These are phyloP conservation scores for barley (Hordeum vulgare) DNA, from an alignment of 176 grass and related monocot genomes.

Conservation along the genomic window DNA sequence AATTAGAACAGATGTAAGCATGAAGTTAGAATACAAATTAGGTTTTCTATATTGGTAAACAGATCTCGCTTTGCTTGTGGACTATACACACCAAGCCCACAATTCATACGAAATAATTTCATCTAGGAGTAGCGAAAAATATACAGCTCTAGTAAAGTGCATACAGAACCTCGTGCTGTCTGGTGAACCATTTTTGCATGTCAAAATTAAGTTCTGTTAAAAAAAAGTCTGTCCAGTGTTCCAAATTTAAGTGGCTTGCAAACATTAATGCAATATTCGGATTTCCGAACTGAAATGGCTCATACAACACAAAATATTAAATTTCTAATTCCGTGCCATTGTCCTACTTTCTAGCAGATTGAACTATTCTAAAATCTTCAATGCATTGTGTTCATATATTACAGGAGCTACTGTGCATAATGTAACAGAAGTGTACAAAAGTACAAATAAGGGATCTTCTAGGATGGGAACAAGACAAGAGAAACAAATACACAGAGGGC, in stretches of 20 bases:
- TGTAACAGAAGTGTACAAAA: background rate
- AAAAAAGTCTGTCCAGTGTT: background rate
- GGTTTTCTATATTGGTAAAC: background rate
- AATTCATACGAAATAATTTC: conserved; percentile 11
- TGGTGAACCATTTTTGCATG: background rate
- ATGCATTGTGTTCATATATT: background rate
- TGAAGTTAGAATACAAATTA: background rate
- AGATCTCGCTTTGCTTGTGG: background rate
- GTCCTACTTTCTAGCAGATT: conserved; percentile 8
- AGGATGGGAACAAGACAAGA: background rate
- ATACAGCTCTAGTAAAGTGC: background rate
- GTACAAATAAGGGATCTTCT: background rate
- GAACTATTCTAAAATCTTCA: background rate
- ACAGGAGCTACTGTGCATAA: background rate
- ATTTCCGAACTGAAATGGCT: background rate
- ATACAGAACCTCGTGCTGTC: background rate
- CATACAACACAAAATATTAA: background rate
- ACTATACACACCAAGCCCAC: background rate
- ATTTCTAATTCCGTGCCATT: background rate
- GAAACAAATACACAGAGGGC: background rate
- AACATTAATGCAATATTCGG: background rate
- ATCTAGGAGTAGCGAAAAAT: background rate
- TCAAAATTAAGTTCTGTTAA: background rate
- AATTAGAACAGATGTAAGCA: background rate
- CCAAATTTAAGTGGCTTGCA: background rate